Base-by-base conservation (phyloP, 192 early-diverging fungal genomes). In the Backusella psychrophila region DNA sequence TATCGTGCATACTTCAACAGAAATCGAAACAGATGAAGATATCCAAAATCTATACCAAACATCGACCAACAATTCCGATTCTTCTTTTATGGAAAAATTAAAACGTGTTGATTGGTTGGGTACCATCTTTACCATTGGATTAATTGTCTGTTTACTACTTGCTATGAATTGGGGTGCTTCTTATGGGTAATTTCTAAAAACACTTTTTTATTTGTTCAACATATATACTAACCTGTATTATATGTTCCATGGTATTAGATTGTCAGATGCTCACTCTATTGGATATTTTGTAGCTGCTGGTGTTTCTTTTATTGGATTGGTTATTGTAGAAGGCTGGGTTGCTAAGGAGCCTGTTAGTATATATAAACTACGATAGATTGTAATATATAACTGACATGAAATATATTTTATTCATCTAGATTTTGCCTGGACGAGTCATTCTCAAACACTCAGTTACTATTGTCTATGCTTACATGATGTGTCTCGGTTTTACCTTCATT, bases 91-190 rank as follows among this genome's bases (percentile, higher is more conserved):
- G 26, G 77, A 73, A 1, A 94, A 91, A 46, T 66, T 93, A 19
- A 85, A 85, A 72, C 80, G 84, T 35, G 80, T 94, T 49, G 93
- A 94, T 72, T 88, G 83, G 66, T 19, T 87, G 0, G 93, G 93
- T 19, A 85, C 89, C 0, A 34, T 86, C 3, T 73, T 92, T 8
- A 76, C 89, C 3, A 77, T 91, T 49, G 75, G 67, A 21, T 72
- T 83, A 33, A 82, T 92, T 0, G 82, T 90, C 4, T 78, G 83
- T 71, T 75, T 94, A 23, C 75, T 93, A 4, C 66, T 93, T 72
- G 88, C 87, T 21, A 65, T 91, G 38, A 88, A 79, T 33, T 92
- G 89, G 89, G 93, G 91, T 29, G 88, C 91, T 63, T 33, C 33
- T 33, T 33, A 33, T 65, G 79, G 84, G 69, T 76, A 76, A 21